Evolutionary conservation across 306 rosid species (phyloP).

Genomic region (Castanospermum australe): DNA sequence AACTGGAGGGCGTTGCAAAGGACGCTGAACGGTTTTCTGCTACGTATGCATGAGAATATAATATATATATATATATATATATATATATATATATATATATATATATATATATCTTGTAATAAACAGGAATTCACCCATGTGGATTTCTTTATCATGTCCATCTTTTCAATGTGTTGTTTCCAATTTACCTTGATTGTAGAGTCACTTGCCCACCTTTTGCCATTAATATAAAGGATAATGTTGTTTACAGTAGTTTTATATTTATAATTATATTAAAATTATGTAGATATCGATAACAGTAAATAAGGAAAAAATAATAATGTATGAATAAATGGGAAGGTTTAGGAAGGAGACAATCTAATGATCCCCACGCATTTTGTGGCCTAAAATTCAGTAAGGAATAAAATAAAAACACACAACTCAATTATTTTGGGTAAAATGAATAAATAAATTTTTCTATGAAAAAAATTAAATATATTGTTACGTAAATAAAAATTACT

Average conservation of each 20-base stretch:
- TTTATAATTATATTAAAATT: neutral
- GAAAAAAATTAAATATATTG: too few relatives aligned
- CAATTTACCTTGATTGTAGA: neutral
- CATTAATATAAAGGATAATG: neutral
- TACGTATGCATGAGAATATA: neutral
- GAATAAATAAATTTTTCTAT: too few relatives aligned
- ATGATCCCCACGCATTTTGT: neutral
- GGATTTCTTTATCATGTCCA: conserved; percentile 25
- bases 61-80: too few relatives aligned
- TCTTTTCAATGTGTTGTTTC: conserved; percentile 1
- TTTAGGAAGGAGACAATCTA: neutral
- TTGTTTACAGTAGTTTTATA: neutral
- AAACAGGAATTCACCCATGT: conserved; percentile 36
- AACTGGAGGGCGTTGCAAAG: conserved; percentile 18
- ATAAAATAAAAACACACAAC: neutral
- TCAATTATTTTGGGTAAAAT: neutral
- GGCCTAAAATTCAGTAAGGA: neutral
- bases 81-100: too few relatives aligned
- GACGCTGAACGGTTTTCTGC: conserved; percentile 8
- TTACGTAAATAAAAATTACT: too few relatives aligned
- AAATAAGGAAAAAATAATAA: neutral
- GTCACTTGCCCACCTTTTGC: conserved; percentile 12
- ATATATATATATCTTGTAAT: conserved; percentile 20
- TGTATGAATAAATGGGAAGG: neutral
- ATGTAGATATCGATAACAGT: neutral